Percentiles rank a stretch among this genome's conserved stretches.
These are phyloP conservation scores for Coriolopsis trogii DNA, from an alignment of 1,284 basidiomycete species.

Conservation along the genomic window DNA sequence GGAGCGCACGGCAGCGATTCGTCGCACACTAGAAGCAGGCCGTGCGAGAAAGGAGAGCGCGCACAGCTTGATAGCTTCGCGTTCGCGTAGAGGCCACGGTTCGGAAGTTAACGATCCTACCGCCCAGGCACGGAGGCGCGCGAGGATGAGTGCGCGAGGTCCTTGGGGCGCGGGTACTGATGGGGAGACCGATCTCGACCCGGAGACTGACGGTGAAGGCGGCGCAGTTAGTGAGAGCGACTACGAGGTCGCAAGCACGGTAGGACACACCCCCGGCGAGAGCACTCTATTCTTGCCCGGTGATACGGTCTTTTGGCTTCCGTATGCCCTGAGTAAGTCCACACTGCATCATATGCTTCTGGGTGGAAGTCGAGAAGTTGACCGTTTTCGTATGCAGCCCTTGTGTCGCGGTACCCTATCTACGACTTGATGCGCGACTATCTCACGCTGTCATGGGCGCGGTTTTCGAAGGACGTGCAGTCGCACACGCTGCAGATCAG, in stretches of 20 bases:
- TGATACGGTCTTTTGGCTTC: constrained; percentile 91
- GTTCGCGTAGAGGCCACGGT: constrained; percentile 61
- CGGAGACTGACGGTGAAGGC: constrained; percentile 55
- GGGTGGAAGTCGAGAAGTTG: background rate
- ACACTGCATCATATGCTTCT: constrained; percentile 20
- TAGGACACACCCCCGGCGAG: constrained; percentile 79
- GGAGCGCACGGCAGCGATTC: constrained; percentile 80
- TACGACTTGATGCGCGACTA: constrained; percentile 95
- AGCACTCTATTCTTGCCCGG: constrained; percentile 85
- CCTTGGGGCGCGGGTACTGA: constrained; percentile 61
- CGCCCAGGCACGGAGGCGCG: constrained; percentile 54
- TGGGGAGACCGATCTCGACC: constrained; percentile 73
- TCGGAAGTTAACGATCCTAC: constrained; percentile 55
- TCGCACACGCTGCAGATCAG: constrained; percentile 85
- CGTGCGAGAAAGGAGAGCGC: constrained; percentile 78
- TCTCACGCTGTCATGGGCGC: constrained; percentile 89
- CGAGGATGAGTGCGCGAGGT: constrained; percentile 59
- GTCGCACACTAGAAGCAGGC: constrained; percentile 77
- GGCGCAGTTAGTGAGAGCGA: constrained; percentile 82
- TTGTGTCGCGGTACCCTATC: constrained; percentile 89
- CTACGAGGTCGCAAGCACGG: constrained; percentile 75
- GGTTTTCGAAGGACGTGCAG: constrained; percentile 90
- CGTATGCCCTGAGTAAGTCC: constrained; percentile 84
- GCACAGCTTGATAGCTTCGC: constrained; percentile 67
- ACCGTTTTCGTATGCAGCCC: constrained; percentile 46